phyloP scores from a whole-genome alignment of 352 stramenopile genomes.

The Phytophthora cryptogea region DNA sequence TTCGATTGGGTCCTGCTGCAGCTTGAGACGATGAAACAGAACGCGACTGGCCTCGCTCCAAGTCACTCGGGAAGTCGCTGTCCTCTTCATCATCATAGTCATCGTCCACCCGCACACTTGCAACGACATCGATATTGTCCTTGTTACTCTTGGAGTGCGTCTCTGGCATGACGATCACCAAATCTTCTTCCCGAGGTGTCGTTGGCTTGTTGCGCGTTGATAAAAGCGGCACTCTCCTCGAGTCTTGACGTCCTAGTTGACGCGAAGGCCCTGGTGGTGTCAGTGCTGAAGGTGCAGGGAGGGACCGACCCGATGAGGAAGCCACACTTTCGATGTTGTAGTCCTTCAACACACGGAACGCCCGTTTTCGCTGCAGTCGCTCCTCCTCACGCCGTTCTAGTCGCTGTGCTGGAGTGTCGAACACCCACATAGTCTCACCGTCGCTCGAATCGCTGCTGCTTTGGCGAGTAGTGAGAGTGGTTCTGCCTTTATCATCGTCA shows the following conservation, averaged over 20 bases:
- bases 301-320: conserved; percentile 4
- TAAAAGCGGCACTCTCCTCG: conserved; percentile 33
- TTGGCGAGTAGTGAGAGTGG: conserved; percentile 16
- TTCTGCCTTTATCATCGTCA: conserved; percentile 6
- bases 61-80: conserved; percentile 16
- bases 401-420: conserved; percentile 51
- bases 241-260: conserved; percentile 26
- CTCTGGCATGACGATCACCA: conserved; percentile 36
- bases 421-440: conserved; percentile 55
- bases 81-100: conserved; percentile 33
- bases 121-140: conserved; percentile 23
- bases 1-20: conserved; percentile 13
- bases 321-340: conserved; percentile 48
- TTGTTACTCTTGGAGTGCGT: conserved; percentile 15
- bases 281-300: not conserved
- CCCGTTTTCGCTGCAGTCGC: conserved; percentile 45
- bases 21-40: conserved; percentile 18
- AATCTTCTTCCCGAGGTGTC: conserved; percentile 37
- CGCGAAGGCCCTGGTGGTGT: conserved; percentile 7
- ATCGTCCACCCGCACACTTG: conserved; percentile 20
- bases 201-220: conserved; percentile 21
- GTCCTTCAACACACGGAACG: conserved; percentile 56
- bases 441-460: conserved; percentile 28
- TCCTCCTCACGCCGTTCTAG: conserved; percentile 55
- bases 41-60: conserved; percentile 11